Base-by-base conservation (phyloP, 352 stramenopile genomes). In the Phytophthora sp. region DNA sequence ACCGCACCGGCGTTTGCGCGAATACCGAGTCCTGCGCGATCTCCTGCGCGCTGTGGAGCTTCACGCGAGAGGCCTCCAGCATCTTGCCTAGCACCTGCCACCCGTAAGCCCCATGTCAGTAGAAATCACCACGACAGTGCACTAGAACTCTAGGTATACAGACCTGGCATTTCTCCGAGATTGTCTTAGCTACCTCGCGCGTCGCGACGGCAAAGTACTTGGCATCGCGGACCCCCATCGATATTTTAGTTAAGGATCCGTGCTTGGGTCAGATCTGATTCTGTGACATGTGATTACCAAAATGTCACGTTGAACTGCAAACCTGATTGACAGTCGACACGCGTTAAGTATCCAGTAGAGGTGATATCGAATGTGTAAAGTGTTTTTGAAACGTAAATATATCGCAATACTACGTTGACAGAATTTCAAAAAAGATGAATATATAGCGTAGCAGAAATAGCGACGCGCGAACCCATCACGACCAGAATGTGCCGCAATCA, bases 151-250 rank as follows among this genome's bases (percentile, higher is more conserved):
- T 1, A 13, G 42, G 30, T 36, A 24, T 30, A 31, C 57, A 41
- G 16, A 89, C 82, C 71, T 92, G 77, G 49, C 79, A 84, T 62
- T 93, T 93, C 60, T 93, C 84, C 24, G 69, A 65, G 60, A 93
- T 90, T 2, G 84, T 91, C 64, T 77, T 76, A 46, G 61, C 72
- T 46, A 93, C 79, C 33, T 93, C 80, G 21, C 79, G 78, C 46
- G 79, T 81, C 63, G 84, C 84, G 18, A 62, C 42, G 29, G 64
- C 66, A 42, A 75, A 81, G 63, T 92, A 92, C 52, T 68, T 55
- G 18, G 29, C 35, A 1, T 42, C 33, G 20, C 35, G 29, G n/a
- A 44, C 23, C 23, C 46, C 31, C 56, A 73, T 76, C n/a, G n/a
- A n/a, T n/a, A n/a, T n/a, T n/a, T n/a, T n/a, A n/a, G n/a, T n/a